Evolutionary conservation across 2,329 filamentous ascomycete genomes (phyloP), one percentile per base, ranked within the genome.

Genomic region (Ascochyta pisi): DNA sequence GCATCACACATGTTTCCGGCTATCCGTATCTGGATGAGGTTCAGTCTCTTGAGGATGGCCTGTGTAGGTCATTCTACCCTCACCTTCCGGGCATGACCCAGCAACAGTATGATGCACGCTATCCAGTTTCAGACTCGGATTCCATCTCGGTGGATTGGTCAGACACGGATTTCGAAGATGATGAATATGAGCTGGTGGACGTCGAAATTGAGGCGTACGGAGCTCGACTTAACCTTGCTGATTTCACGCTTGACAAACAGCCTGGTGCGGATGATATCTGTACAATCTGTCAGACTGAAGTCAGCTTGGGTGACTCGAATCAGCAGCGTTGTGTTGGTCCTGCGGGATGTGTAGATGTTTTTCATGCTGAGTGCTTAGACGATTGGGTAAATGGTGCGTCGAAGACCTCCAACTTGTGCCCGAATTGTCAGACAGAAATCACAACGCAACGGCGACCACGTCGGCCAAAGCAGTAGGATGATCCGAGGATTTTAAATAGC

Each of bases 311-410:
- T 35, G 39, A 46, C 6, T 31, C 43, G 12, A n/a, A n/a, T 29
- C 16, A 4, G 12, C 26, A n/a, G 35, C 50, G 35, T 22, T 47
- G 50, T 9, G 23, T 53, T 23, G 23, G 34, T 3, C 35, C 50
- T 16, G 6, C 23, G 7, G 10, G 27, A 4, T 53, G 50, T 16
- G 23, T 23, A 1, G 13, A 53, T n/a, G 26, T 29, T 13, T 53
- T 47, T 3, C 50, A 53, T 23, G 50, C 50, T 3, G 29, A 29
- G 2, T 53, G 50, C 50, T 10, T 53, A 38, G 37, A 15, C 19
- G 23, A 19, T 16, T 53, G 50, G 50, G 37, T 53, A 2, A 53
- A 53, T 4, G 31, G 50, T 22, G 12, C 15, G 8, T 33, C 26
- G 3, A 41, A 22, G 22, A 41, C 9, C 3, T 41, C 35, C 24